Percentiles rank a stretch among this genome's conserved stretches.
Evolutionary conservation across 2,329 filamentous ascomycete species (phyloP).

Genomic region (Keithomyces neogunnii): DNA sequence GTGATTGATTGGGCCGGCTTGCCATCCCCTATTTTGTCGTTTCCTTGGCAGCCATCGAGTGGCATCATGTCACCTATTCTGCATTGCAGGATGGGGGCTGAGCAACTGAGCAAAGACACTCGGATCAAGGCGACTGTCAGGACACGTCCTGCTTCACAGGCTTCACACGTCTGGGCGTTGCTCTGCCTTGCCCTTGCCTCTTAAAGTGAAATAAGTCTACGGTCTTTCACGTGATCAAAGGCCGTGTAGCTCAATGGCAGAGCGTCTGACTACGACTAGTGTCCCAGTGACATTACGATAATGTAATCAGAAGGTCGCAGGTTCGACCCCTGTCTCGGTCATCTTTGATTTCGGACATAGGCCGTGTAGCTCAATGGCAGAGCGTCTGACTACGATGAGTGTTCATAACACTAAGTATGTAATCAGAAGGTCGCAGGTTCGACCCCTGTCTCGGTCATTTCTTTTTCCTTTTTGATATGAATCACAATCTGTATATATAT

Average conservation of each 20-base stretch:
- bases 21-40: too few species aligned
- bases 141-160: too few species aligned
- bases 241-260: constrained; percentile 31
- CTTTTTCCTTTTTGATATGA: background rate
- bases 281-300: background rate
- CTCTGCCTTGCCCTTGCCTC: too few species aligned
- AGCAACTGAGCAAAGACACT: too few species aligned
- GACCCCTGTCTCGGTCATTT: constrained; percentile 15
- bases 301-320: constrained; percentile 15
- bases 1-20: too few species aligned
- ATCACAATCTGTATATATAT: too few species aligned
- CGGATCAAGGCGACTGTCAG: too few species aligned
- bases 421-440: constrained; percentile 17
- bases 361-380: constrained; percentile 31
- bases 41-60: too few species aligned
- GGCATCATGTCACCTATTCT: too few species aligned
- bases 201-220: too few species aligned
- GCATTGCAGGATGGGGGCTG: too few species aligned
- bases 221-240: constrained; percentile 2
- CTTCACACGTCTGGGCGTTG: too few species aligned
- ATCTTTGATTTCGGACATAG: constrained; percentile 2
- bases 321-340: constrained; percentile 14
- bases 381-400: constrained; percentile 33
- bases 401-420: background rate
- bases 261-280: constrained; percentile 32